A percentile compares a stretch with the other conserved stretches of the same genome.
phyloP scores from a whole-genome alignment of 805 yeast genomes.

The Cyberlindnera maritima region DNA sequence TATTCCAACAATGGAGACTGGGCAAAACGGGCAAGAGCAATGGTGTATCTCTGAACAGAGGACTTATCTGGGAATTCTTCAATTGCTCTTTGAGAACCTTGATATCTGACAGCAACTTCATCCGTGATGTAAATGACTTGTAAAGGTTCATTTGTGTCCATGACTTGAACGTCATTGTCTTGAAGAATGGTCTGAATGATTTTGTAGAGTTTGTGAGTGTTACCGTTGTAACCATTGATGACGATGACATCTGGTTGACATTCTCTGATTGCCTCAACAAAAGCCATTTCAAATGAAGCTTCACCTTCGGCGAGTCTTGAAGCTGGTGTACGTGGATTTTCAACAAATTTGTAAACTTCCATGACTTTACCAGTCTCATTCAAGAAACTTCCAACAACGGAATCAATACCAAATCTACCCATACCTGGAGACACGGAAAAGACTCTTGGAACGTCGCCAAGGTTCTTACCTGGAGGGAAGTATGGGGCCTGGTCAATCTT shows the following conservation, averaged over 20 bases:
- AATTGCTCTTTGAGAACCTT: slow-evolving; percentile 70
- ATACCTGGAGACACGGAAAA: slow-evolving; percentile 82
- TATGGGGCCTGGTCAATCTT: slow-evolving; percentile 92
- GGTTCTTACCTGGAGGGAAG: slow-evolving; percentile 70
- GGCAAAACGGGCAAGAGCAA: slow-evolving; percentile 85
- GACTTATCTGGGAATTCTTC: slow-evolving; percentile 85
- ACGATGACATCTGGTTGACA: slow-evolving; percentile 88
- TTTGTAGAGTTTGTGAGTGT: slow-evolving; percentile 58
- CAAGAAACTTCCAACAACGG: slow-evolving; percentile 76
- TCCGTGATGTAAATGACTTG: slow-evolving; percentile 84
- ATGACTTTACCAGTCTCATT: slow-evolving; percentile 79
- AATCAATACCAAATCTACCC: slow-evolving; percentile 78
- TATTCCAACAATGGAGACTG: slow-evolving; percentile 94
- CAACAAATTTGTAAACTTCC: slow-evolving; percentile 76
- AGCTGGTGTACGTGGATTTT: slow-evolving; percentile 52
- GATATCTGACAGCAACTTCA: slow-evolving; percentile 88
- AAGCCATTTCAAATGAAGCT: slow-evolving; percentile 61
- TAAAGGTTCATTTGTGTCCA: slow-evolving; percentile 45
- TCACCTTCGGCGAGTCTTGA: slow-evolving; percentile 43
- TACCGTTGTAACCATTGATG: slow-evolving; percentile 82
- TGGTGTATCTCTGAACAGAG: slow-evolving; percentile 74
- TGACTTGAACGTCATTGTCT: slow-evolving; percentile 41
- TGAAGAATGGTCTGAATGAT: slow-evolving; percentile 49
- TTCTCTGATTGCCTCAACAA: slow-evolving; percentile 56
- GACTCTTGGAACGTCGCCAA: slow-evolving; percentile 83